Evolutionary conservation across 2,329 filamentous ascomycete genomes (phyloP).

Genomic region (Mycosphaerella sp.): DNA sequence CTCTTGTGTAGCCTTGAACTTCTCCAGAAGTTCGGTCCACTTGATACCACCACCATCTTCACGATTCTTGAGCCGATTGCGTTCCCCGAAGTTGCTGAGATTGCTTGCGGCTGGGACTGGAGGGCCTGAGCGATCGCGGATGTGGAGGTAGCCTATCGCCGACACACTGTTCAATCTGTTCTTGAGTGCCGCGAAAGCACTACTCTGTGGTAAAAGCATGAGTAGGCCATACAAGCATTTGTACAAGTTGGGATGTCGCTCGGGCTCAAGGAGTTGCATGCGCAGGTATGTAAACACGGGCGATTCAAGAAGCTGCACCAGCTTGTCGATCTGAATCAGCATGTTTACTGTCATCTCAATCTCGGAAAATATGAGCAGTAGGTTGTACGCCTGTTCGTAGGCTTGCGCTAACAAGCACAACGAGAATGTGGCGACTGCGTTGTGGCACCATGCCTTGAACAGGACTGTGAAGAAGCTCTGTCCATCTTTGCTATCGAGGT

Average conservation of each 20-base stretch:
- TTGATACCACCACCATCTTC: slow-evolving; percentile 59
- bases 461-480: slow-evolving; percentile 92
- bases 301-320: slow-evolving; percentile 92
- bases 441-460: slow-evolving; percentile 97
- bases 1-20: slow-evolving; percentile 89
- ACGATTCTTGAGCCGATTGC: slow-evolving; percentile 71
- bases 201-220: slow-evolving; percentile 97
- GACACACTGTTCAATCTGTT: slow-evolving; percentile 96
- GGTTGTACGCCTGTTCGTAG: slow-evolving; percentile 94
- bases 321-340: slow-evolving; percentile 96
- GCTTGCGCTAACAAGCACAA: slow-evolving; percentile 91
- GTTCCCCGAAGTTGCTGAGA: slow-evolving; percentile 42
- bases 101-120: slow-evolving; percentile 30
- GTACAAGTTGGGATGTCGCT: slow-evolving; percentile 90
- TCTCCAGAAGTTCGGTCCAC: slow-evolving; percentile 89
- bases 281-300: slow-evolving; percentile 97
- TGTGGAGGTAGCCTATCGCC: slow-evolving; percentile 91
- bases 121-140: slow-evolving; percentile 37
- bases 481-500: slow-evolving; percentile 85
- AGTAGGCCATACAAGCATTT: slow-evolving; percentile 85
- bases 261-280: slow-evolving; percentile 88
- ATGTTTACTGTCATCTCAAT: slow-evolving; percentile 99
- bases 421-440: slow-evolving; percentile 95
- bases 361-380: slow-evolving; percentile 95
- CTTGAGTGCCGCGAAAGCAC: slow-evolving; percentile 91